A percentile compares a stretch with the other conserved stretches of the same genome.
Evolutionary conservation across 202 grass and related monocot genomes (phyloP).

Genomic region (Zoysia matrella): DNA sequence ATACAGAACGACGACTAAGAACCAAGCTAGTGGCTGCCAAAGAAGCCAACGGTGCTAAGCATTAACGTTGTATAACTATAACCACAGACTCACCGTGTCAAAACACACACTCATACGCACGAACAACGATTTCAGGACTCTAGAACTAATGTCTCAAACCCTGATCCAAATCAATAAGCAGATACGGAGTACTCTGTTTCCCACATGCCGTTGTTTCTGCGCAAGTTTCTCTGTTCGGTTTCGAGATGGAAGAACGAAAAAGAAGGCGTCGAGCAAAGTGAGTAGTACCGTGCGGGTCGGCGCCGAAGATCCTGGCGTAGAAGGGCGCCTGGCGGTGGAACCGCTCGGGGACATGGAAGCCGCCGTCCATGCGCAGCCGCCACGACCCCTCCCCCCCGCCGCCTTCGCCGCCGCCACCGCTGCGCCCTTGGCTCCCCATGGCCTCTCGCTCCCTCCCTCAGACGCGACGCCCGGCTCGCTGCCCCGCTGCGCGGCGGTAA

Average conservation of each 20-base stretch:
- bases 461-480: too few relatives aligned
- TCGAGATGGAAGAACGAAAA: background rate
- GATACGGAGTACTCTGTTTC: background rate
- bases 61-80: background rate
- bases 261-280: background rate
- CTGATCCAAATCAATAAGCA: too few relatives aligned
- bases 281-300: constrained; percentile 34
- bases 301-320: constrained; percentile 43
- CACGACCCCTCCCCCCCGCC: constrained; percentile 19
- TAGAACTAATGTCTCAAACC: too few relatives aligned
- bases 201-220: background rate
- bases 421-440: constrained; percentile 21
- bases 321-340: constrained; percentile 47
- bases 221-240: background rate
- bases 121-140: too few relatives aligned
- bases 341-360: constrained; percentile 41
- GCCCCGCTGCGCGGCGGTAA: background rate
- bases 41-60: background rate
- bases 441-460: background rate
- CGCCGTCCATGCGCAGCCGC: constrained; percentile 51
- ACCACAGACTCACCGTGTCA: too few relatives aligned
- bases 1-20: background rate
- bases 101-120: too few relatives aligned
- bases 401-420: background rate
- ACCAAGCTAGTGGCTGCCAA: background rate